These are phyloP conservation scores for Plasmodium malariae DNA, from an alignment of 169 alveolate genomes.

Conservation along the genomic window DNA sequence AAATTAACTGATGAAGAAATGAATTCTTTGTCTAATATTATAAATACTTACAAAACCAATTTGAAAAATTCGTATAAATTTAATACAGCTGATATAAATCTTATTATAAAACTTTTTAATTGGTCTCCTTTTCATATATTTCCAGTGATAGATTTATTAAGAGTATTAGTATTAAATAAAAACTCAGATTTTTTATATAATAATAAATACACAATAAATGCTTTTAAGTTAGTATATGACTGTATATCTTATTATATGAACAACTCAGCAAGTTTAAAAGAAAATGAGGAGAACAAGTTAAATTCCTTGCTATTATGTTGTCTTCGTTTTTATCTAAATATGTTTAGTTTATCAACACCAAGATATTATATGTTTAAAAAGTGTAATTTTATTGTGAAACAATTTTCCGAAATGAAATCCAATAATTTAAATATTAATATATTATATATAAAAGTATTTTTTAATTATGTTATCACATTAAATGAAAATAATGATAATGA, in stretches of 20 bases:
- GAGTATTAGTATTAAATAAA: constrained; percentile 60
- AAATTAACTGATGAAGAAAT: constrained; percentile 36
- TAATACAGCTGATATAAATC: constrained; percentile 59
- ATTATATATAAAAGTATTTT: constrained; percentile 36
- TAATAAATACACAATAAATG: constrained; percentile 54
- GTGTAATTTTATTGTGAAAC: constrained; percentile 29
- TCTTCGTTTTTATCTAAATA: constrained; percentile 48
- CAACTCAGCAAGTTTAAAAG: neutral
- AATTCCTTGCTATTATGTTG: constrained; percentile 47
- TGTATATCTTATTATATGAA: constrained; percentile 47
- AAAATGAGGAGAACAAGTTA: constrained; percentile 40
- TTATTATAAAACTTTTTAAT: constrained; percentile 34
- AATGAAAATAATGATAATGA: constrained; percentile 58
- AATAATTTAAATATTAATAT: constrained; percentile 35
- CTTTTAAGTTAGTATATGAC: constrained; percentile 57
- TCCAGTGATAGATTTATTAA: constrained; percentile 57
- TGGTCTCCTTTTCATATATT: constrained; percentile 53
- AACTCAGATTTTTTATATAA: constrained; percentile 51
- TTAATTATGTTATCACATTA: constrained; percentile 32
- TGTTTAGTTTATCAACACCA: constrained; percentile 63
- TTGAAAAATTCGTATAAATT: constrained; percentile 29
- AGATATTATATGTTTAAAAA: constrained; percentile 66
- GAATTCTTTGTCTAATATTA: constrained; percentile 39
- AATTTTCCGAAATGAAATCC: constrained; percentile 30
- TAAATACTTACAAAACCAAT: constrained; percentile 27